phyloP scores from a whole-genome alignment of 129 eudicot genomes.

The Saposhnikovia divaricata region DNA sequence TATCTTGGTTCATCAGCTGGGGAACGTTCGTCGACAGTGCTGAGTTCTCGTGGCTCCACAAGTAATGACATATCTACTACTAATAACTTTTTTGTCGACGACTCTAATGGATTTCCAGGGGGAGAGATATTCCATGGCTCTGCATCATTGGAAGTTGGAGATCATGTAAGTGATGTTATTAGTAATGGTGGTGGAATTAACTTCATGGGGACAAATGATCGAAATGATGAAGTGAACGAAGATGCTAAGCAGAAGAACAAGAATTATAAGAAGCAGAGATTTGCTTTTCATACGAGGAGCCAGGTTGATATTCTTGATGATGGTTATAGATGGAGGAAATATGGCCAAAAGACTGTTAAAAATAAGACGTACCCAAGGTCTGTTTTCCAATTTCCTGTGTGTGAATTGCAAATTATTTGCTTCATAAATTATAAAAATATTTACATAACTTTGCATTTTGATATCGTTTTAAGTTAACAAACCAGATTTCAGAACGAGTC shows the following conservation, averaged over 20 bases:
- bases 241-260: slow-evolving; percentile 10
- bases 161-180: no score
- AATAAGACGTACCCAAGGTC: slow-evolving; percentile 43
- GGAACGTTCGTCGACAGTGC: neutral
- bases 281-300: slow-evolving; percentile 49
- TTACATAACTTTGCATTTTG: no score
- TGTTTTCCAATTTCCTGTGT: neutral
- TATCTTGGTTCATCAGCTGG: slow-evolving; percentile 4
- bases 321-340: slow-evolving; percentile 57
- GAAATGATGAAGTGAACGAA: neutral
- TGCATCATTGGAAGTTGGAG: neutral
- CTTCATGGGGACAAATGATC: neutral
- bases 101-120: neutral
- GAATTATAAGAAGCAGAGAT: slow-evolving; percentile 39
- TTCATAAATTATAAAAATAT: no score
- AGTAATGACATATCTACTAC: neutral
- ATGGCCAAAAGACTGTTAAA: slow-evolving; percentile 51
- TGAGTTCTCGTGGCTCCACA: neutral
- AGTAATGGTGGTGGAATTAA: neutral
- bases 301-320: slow-evolving; percentile 53
- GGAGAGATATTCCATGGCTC: neutral
- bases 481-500: no score
- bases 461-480: no score
- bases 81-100: neutral
- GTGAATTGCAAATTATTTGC: no score